A percentile compares a stretch with the other conserved stretches of the same genome.
phyloP scores from a whole-genome alignment of 495 filamentous ascomycete species.

The Lophiotrema nucula region DNA sequence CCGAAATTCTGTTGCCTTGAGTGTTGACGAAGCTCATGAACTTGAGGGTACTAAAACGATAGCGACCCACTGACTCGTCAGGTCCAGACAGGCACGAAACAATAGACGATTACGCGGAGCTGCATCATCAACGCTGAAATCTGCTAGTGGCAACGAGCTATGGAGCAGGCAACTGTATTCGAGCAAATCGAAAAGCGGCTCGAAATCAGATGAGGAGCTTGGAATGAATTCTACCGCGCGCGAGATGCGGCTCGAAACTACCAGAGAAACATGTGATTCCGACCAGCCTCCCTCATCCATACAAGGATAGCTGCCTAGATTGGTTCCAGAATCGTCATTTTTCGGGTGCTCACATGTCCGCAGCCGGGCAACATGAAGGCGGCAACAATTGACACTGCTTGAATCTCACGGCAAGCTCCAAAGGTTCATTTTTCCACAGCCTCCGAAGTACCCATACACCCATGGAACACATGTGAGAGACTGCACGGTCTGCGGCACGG shows the following conservation, averaged over 20 bases:
- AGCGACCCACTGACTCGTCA: too few relatives aligned
- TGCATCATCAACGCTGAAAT: not conserved
- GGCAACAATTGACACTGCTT: too few relatives aligned
- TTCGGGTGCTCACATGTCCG: not conserved
- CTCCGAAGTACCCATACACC: constrained; percentile 11
- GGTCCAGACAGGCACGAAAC: not conserved
- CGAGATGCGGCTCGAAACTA: too few relatives aligned
- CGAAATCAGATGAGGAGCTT: too few relatives aligned
- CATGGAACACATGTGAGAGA: constrained; percentile 19
- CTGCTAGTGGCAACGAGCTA: not conserved
- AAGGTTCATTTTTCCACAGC: not conserved
- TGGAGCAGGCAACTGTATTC: not conserved
- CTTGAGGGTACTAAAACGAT: too few relatives aligned
- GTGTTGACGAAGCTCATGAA: too few relatives aligned
- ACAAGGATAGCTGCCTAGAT: not conserved
- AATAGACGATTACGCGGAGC: not conserved
- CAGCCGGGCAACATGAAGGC: too few relatives aligned
- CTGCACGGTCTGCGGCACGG: constrained; percentile 5
- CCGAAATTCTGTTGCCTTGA: too few relatives aligned
- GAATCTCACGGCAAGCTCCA: too few relatives aligned
- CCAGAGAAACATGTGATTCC: too few relatives aligned
- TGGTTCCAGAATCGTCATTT: not conserved
- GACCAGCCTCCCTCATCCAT: not conserved
- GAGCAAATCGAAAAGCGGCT: too few relatives aligned
- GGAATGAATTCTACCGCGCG: too few relatives aligned